Base-by-base conservation (phyloP, 208 protist species). In the Leishmania braziliensis region DNA sequence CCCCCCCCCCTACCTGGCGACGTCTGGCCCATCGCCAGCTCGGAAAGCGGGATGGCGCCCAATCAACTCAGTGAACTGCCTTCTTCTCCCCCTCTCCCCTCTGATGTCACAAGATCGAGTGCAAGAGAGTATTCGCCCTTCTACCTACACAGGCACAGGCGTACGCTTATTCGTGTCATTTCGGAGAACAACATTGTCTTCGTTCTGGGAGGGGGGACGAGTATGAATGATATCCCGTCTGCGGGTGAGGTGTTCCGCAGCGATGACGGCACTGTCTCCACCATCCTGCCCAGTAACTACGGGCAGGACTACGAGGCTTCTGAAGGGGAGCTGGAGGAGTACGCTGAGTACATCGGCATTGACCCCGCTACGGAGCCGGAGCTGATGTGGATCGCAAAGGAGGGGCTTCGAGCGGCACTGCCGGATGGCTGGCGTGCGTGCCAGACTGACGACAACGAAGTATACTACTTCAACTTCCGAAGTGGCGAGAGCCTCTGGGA, bases 401-500 rank as follows among this genome's bases (percentile, higher is more conserved):
- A 99, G 82, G 97, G 97, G 33, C 90, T 99, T 54, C 91, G 90
- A 18, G 96, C 97, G 3, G 94, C 97, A 29, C 91, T 99, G 56
- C 97, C 98, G 0, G 84, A 86, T 9, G 90, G 93, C 43, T 99
- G 98, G 98, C 96, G 93, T 70, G 92, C 95, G 8, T 98, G 96
- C 85, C 91, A 98, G 76, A 97, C 96, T 2, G 78, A 87, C 26
- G 90, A 98, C 36, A 92, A 92, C 46, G 95, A 98, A 63, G 86
- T 99, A 26, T 99, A 99, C 84, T 99, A 99, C 90, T 99, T 98
- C 86, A 98, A 99, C 91, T 98, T 98, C 73, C 56, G 77, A 20
- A 97, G 93, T 14, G 95, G 94, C 39, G 92, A 98, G 56, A 96
- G 87, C 62, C 90, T 94, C 53, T 99, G 98, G 97, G 97, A 98